Conservation (phyloP, 495 filamentous ascomycete genomes). For the Penicillium egyptiacum region DNA sequence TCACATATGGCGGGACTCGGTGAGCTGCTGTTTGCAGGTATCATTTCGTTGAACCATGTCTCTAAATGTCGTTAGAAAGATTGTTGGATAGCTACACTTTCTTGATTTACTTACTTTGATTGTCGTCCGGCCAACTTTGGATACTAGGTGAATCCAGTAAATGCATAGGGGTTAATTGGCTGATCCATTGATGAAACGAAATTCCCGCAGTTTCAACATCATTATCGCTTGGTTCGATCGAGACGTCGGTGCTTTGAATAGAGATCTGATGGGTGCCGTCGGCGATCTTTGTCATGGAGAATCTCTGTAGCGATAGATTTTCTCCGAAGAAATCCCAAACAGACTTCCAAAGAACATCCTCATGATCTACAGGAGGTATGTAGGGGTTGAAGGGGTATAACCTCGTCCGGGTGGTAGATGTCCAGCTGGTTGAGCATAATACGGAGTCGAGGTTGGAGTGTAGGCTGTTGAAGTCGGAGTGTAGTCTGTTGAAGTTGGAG, state of each 20-base stretch:
- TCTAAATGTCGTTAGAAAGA: background rate
- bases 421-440: too few species aligned
- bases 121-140: background rate
- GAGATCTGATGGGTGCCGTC: background rate
- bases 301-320: background rate
- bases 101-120: background rate
- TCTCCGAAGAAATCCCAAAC: background rate
- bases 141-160: too few species aligned
- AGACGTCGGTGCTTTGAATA: background rate
- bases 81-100: background rate
- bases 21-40: background rate
- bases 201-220: background rate
- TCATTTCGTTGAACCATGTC: background rate
- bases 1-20: too few species aligned
- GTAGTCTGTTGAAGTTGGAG: too few species aligned
- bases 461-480: too few species aligned
- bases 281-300: background rate
- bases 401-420: too few species aligned
- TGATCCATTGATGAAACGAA: background rate
- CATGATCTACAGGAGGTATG: background rate
- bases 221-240: background rate
- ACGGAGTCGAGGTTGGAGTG: too few species aligned
- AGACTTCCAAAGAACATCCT: background rate
- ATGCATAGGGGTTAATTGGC: background rate
- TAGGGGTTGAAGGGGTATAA: background rate